Base-by-base conservation (phyloP, 2,329 filamentous ascomycete genomes). In the Fusarium brachygibbosum region DNA sequence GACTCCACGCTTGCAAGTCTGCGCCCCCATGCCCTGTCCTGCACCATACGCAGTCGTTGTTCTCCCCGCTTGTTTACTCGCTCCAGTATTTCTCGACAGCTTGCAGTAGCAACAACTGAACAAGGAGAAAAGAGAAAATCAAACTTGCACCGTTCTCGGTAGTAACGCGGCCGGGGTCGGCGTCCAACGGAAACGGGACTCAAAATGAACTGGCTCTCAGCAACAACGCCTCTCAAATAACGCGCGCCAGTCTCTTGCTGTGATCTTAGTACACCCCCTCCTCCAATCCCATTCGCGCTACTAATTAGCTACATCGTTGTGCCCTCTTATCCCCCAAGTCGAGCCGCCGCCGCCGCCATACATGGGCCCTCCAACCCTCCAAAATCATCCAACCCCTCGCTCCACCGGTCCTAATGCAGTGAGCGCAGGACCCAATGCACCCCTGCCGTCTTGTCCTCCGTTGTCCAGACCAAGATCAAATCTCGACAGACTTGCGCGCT, bases 401-500 rank as follows among this genome's bases (percentile, higher is more conserved):
- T 75, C 73, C 73, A 75, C 73, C 65, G 56, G 68, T 68, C 68
- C 71, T 73, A 74, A 75, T 75, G 73, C 73, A 74, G 62, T 66
- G 70, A 65, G 70, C 60, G 66, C 71, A 67, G 66, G 54, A 73
- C 57, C 70, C 73, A 72, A 71, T 69, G 66, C 73, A 75, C 71
- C 73, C 73, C 71, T 75, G 73, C 73, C 69, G 63, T 72, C 60
- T 70, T 68, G 63, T 70, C 68, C 58, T 70, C 68, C 59, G 61
- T 73, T 75, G 73, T 70, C 73, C 71, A 75, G 71, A 72, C 71
- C 73, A 73, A 71, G 71, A 73, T 75, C 69, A 75, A 67, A 75
- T 75, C 71, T 73, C 66, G 68, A 74, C 68, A 73, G 69, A 72
- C 68, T 64, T 63, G 73, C 73, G 68, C 73, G 71, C 68, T 74